These are phyloP conservation scores for Lipomyces kockii DNA, from an alignment of 805 yeast species.

Conservation along the genomic window DNA sequence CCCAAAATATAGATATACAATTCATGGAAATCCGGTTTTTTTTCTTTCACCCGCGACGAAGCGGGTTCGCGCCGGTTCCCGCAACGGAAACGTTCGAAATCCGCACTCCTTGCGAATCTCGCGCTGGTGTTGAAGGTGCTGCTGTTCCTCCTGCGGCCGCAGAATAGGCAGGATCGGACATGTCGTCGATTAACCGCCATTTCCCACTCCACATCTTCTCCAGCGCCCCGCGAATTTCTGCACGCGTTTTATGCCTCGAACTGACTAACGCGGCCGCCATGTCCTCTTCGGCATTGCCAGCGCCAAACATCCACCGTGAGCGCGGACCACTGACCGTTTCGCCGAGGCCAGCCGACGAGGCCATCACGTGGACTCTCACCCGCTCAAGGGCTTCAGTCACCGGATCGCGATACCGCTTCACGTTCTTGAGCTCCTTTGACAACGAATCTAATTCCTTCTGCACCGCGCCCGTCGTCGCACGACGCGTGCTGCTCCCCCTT, in stretches of 20 bases:
- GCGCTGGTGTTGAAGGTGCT: slow-evolving; percentile 1
- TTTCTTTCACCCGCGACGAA: not conserved
- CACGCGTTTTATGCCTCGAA: slow-evolving; percentile 1
- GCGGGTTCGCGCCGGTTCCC: not conserved
- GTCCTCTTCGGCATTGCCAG: not conserved
- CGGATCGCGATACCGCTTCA: slow-evolving; percentile 34
- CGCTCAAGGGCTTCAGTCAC: slow-evolving; percentile 30
- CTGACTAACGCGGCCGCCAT: not conserved
- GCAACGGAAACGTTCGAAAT: not conserved
- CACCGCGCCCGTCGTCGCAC: not conserved
- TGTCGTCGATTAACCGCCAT: slow-evolving; percentile 31
- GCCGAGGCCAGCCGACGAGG: slow-evolving; percentile 5
- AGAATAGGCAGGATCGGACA: not conserved
- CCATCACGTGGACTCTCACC: slow-evolving; percentile 21
- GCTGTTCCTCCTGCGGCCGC: slow-evolving; percentile 7
- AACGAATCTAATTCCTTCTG: slow-evolving; percentile 28
- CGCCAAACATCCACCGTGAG: slow-evolving; percentile 21
- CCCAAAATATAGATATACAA: not conserved
- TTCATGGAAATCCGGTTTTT: too few species aligned
- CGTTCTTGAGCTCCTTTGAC: slow-evolving; percentile 34
- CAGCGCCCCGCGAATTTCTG: slow-evolving; percentile 19
- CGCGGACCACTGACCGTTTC: slow-evolving; percentile 7
- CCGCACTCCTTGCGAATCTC: not conserved
- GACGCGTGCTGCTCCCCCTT: not conserved
- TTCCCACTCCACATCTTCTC: slow-evolving; percentile 30